Evolutionary conservation across 257 asterid species (phyloP), one percentile per base, ranked within the genome.

Genomic region (Nicotiana knightiana): DNA sequence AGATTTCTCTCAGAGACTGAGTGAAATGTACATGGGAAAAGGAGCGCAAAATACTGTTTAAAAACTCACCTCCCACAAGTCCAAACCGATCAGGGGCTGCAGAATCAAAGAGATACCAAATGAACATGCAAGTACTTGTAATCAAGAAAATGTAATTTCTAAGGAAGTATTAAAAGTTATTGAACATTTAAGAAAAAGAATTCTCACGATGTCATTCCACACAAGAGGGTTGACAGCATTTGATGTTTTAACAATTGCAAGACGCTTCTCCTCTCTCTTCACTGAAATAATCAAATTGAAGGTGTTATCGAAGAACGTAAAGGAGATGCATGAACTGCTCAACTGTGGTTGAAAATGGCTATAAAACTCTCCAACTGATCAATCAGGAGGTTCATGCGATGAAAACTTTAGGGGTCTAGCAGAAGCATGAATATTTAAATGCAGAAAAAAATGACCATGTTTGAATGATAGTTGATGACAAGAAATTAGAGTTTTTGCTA

Each of bases 221-320:
- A 86, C 63, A 61, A 86, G 86, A 68, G 91, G 91, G 81, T 88
- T 88, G 67, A 88, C 81, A 16, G 91, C 86, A 83, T 88, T 88
- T 81, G 89, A 67, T 70, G 89, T 88, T 77, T 84, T 86, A 57
- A 88, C 84, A 63, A 85, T 87, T 43, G 92, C 90, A 68, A 95
- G 94, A 67, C 93, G 90, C 84, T 89, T 91, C 88, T 93, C 90
- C 87, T 93, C 96, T 88, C 96, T 91, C 89, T 92, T 92, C 89
- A 95, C 99, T 95, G 93, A 57, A 90, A 77, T 70, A 81, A 76
- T 62, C 67, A 17, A 53, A 88, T 63, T 17, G 79, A 66, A 76
- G 73, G 61, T 82, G 76, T 82, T 54, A 86, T 64, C 66, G 53
- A 67, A 53, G 55, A 30, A 21, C 39, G 21, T 28, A 35, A 70